Evolutionary conservation across 495 filamentous ascomycete genomes (phyloP), one percentile per base, ranked within the genome.

Genomic region (Stereocaulon alpinum): DNA sequence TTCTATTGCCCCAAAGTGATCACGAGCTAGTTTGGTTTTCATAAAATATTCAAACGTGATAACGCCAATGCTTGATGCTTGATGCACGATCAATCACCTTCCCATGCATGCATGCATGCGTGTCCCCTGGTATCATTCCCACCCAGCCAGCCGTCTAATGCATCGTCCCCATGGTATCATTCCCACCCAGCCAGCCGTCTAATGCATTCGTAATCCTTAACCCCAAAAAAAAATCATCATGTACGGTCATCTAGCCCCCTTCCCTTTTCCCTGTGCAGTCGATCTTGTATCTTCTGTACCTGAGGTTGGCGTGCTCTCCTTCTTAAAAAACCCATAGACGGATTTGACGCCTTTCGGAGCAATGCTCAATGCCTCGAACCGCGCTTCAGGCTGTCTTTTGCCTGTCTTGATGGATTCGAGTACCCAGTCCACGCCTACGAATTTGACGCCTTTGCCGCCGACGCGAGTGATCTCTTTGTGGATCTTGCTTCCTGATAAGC

Each of bases 401-500:
- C 83, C 86, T 0, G 78, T 82, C 61, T 84, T 86, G 54, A 96
- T 77, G 71, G 89, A 58, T 58, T 63, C 61, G 22, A 61, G 22
- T 20, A 59, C 58, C 91, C 93, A 97, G 63, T 95, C 86, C 15
- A 86, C 88, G 42, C 77, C 78, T 51, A 98, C 88, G 68, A 85
- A 88, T 76, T 83, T 94, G n/a, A 95, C 74, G 14, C 80, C 83
- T 51, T 75, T 74, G 4, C 83, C 84, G 22, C 82, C 79, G 4
- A 84, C 75, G 45, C 75, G 72, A 41, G 70, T 67, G 55, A 95
- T 86, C 70, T 96, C 91, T 68, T 82, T 87, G 68, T 97, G 85
- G 20, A 95, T 70, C 72, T 97, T 97, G 41, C 78, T 75, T 11
- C 80, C 89, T 3, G 90, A 80, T 11, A 98, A 74, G 0, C 89